phyloP scores from a whole-genome alignment of 2,329 filamentous ascomycete genomes.

The Xylariaceae sp. region DNA sequence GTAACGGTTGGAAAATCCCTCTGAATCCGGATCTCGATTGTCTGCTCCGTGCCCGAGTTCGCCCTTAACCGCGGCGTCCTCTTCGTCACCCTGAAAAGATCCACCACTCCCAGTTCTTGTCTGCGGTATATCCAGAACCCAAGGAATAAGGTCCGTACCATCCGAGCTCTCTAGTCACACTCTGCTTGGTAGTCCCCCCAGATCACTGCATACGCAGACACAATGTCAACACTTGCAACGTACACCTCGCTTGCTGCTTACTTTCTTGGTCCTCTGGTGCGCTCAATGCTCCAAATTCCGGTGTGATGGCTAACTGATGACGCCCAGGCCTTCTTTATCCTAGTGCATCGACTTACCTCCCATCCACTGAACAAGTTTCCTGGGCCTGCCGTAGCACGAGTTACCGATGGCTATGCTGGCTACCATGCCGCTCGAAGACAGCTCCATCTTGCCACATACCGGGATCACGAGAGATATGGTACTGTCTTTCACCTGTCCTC shows the following conservation, averaged over 20 bases:
- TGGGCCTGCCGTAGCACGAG: constrained; percentile 7
- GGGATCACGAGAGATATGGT: constrained; percentile 12
- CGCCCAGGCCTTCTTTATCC: background rate
- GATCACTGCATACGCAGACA: background rate
- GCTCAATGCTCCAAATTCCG: background rate
- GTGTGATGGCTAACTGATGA: background rate
- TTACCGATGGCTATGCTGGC: constrained; percentile 15
- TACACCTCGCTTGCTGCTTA: background rate
- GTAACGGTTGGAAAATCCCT: too few relatives aligned
- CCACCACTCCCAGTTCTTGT: too few relatives aligned
- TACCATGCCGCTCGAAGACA: constrained; percentile 7
- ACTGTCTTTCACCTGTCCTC: background rate
- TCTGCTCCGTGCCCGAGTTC: too few relatives aligned
- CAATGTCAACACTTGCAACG: background rate
- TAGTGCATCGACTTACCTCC: constrained; percentile 1
- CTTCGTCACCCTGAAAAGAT: too few relatives aligned
- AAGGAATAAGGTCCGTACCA: too few relatives aligned
- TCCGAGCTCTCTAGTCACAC: too few relatives aligned
- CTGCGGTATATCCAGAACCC: too few relatives aligned
- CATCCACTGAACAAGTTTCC: constrained; percentile 14
- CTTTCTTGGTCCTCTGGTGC: background rate
- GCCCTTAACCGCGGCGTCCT: too few relatives aligned
- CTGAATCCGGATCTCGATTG: too few relatives aligned
- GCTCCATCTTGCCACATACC: constrained; percentile 9
- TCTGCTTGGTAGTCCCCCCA: too few relatives aligned